Evolutionary conservation across 441 rosid genomes (phyloP).

Genomic region (Syzygium malaccense): DNA sequence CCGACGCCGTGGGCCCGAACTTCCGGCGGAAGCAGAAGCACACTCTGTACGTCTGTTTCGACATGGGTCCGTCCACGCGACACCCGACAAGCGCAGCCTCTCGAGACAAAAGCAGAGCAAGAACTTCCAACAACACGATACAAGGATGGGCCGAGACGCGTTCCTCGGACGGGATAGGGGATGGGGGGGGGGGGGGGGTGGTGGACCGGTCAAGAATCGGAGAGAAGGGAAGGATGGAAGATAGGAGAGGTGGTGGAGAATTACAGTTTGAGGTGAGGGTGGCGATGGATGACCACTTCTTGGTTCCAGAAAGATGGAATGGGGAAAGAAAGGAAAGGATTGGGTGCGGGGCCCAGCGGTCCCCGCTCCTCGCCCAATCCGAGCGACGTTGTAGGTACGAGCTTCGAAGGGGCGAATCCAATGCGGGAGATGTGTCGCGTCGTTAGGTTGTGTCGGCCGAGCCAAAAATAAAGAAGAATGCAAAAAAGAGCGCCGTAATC

Average conservation of each 20-base stretch:
- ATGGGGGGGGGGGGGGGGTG: too few relatives aligned
- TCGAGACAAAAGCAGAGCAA: not conserved
- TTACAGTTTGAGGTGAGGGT: not conserved
- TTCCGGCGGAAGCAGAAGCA: conserved; percentile 16
- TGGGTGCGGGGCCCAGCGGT: not conserved
- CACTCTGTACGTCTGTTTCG: conserved; percentile 14
- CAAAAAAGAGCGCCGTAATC: not conserved
- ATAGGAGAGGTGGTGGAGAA: not conserved
- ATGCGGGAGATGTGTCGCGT: not conserved
- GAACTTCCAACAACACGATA: not conserved
- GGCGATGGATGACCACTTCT: not conserved
- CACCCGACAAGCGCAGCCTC: not conserved
- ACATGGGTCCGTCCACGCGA: not conserved
- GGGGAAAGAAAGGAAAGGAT: not conserved
- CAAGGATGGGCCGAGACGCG: not conserved
- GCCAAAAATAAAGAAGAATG: not conserved
- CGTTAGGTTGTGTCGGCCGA: not conserved
- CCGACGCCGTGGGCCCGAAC: conserved; percentile 4
- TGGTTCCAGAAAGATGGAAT: not conserved
- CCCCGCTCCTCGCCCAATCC: not conserved
- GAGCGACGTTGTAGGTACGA: not conserved
- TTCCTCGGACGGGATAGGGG: not conserved
- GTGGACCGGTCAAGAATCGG: not conserved
- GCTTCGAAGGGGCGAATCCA: not conserved
- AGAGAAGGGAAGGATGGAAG: not conserved